Base-by-base conservation (phyloP, 192 early-diverging fungal genomes). In the Coemansia sp. region DNA sequence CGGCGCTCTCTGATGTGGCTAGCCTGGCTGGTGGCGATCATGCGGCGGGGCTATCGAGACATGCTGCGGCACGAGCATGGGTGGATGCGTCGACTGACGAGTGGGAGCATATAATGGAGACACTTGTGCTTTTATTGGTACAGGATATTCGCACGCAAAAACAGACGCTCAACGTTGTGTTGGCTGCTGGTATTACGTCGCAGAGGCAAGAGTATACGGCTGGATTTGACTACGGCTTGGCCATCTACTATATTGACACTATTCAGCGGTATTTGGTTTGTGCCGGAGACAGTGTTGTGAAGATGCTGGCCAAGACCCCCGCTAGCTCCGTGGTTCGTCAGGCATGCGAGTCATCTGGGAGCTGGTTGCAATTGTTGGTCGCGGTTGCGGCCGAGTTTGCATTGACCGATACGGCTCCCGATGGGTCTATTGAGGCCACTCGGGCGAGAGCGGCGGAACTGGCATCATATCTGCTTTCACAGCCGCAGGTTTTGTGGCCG, bases 51-150 rank as follows among this genome's bases (percentile, higher is more conserved):
- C 37, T 65, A 13, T 37, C 43, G 14, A 55, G 50, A 11, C 71
- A 72, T 4, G 64, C 69, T 1, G 75, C 69, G 19, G 62, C 80
- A 17, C 74, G 73, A 21, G 80, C 80, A 11, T 82, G 80, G 80
- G 43, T 77, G 11, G 79, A 73, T 21, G 46, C 66, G 7, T 64
- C 66, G 19, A 53, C 64, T 5, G 69, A 17, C 35, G 70, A 73
- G 6, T 80, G 78, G 70, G 67, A 77, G 66, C 50, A 66, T 21
- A 64, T 81, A 0, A 57, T 71, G 1, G 67, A 72, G 8, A 68
- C 76, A 2, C 68, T 85, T 8, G 10, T 75, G 33, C 39, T 43
- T 1, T 33, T 85, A 17, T 66, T 86, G 2, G 58, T 89, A 30
- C 76, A 78, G 5, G 66, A 64, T 19, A 49, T 82, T 9, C 53